Conservation (phyloP, 768 basidiomycete genomes). For the Phylloporus rhodoxanthus region DNA sequence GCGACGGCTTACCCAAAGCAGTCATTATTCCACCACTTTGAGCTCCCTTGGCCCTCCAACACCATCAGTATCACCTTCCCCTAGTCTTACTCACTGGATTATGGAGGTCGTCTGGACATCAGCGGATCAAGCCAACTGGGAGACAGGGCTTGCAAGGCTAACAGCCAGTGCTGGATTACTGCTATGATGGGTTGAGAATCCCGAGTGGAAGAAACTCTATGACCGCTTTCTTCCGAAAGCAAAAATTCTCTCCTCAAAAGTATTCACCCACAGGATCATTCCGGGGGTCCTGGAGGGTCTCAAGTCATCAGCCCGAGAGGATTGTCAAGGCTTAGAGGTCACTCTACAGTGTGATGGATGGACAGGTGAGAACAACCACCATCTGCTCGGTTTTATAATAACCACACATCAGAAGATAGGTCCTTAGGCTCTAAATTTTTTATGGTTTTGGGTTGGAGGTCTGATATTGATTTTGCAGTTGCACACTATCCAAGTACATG, state of each 20-base stretch:
- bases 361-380: conserved; percentile 30
- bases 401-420: too few species aligned
- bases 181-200: conserved; percentile 4
- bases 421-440: too few species aligned
- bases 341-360: conserved; percentile 35
- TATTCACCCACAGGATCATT: conserved; percentile 21
- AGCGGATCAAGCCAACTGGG: neutral
- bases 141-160: neutral
- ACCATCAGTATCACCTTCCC: too few species aligned
- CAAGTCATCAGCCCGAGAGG: neutral
- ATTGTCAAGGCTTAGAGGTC: conserved; percentile 10
- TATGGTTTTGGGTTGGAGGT: too few species aligned
- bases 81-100: too few species aligned
- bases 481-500: conserved; percentile 28
- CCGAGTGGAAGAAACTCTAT: conserved; percentile 28
- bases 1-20: too few species aligned
- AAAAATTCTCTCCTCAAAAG: conserved; percentile 18
- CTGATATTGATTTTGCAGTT: too few species aligned
- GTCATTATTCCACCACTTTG: too few species aligned
- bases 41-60: too few species aligned
- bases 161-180: conserved; percentile 1
- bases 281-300: conserved; percentile 8
- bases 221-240: conserved; percentile 29
- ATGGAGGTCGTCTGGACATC: neutral
- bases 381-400: conserved; percentile 33